Percentiles rank a stretch among this genome's conserved stretches.
Evolutionary conservation across 352 stramenopile genomes (phyloP).

Genomic region (Saprolegnia parasitica): DNA sequence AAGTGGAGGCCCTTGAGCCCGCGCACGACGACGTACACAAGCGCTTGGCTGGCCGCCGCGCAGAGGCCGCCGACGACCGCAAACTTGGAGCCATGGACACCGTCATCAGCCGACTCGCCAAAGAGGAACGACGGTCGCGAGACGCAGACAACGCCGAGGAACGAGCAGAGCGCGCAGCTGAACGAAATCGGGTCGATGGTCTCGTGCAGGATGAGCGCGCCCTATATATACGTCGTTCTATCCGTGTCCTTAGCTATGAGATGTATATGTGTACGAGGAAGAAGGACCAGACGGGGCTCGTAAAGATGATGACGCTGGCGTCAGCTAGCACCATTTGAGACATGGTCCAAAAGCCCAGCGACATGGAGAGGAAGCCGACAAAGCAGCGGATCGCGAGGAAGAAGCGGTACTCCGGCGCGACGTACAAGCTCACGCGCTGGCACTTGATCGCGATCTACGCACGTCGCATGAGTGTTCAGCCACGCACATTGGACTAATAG

Average conservation of each 20-base stretch:
- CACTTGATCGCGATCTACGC: conserved; percentile 36
- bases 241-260: not conserved
- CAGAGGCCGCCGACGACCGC: conserved; percentile 36
- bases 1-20: conserved; percentile 53
- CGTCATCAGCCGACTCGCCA: conserved; percentile 31
- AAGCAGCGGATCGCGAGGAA: conserved; percentile 59
- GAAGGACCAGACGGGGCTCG: conserved; percentile 59
- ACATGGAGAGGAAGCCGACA: conserved; percentile 50
- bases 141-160: conserved; percentile 44
- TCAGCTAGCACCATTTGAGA: conserved; percentile 68
- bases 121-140: conserved; percentile 48
- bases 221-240: conserved; percentile 31
- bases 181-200: conserved; percentile 38
- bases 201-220: conserved; percentile 39
- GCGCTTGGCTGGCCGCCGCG: conserved; percentile 43
- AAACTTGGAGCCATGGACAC: conserved; percentile 34
- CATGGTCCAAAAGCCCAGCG: conserved; percentile 64
- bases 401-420: conserved; percentile 40
- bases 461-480: not conserved
- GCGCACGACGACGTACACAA: conserved; percentile 67
- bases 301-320: conserved; percentile 59
- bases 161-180: conserved; percentile 38
- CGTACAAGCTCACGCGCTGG: conserved; percentile 29
- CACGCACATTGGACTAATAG: not conserved
- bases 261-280: conserved; percentile 41